These are phyloP conservation scores for Trichophyton rubrum DNA, from an alignment of 2,329 filamentous ascomycete species.

Conservation along the genomic window DNA sequence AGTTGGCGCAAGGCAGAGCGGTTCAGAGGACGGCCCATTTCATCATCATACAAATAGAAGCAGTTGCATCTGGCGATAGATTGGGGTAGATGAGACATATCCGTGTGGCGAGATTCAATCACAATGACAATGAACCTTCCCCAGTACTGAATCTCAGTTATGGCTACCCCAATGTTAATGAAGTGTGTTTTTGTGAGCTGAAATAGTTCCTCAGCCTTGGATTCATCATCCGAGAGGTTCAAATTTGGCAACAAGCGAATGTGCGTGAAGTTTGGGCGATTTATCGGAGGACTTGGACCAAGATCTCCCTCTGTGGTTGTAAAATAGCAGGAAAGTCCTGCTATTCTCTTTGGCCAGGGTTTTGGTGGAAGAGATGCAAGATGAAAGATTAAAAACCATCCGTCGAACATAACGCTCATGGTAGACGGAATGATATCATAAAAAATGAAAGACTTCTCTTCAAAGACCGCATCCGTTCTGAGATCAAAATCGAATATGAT, in stretches of 20 bases:
- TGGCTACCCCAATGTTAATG: constrained; percentile 3
- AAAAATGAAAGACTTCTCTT: neutral
- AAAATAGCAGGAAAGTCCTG: constrained; percentile 11
- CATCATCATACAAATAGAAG: constrained; percentile 11
- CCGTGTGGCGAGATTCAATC: constrained; percentile 7
- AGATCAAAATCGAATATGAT: constrained; percentile 6
- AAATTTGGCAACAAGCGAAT: neutral
- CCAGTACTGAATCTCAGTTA: constrained; percentile 14
- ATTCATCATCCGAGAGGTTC: neutral
- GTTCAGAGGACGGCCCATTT: constrained; percentile 6
- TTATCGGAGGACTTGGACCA: constrained; percentile 8
- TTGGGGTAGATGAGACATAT: constrained; percentile 8
- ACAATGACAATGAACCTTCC: constrained; percentile 11
- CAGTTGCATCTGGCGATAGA: constrained; percentile 9
- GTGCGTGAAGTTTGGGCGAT: neutral
- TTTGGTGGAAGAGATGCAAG: neutral
- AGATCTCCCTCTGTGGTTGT: neutral
- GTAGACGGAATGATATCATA: neutral
- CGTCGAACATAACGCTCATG: neutral
- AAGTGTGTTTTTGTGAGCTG: constrained; percentile 8
- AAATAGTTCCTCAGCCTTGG: neutral
- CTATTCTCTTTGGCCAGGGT: constrained; percentile 18
- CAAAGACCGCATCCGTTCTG: neutral
- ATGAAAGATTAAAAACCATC: neutral
- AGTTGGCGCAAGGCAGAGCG: neutral